These are phyloP conservation scores for Colletotrichum karsti DNA, from an alignment of 2,329 filamentous ascomycete species.

Conservation along the genomic window DNA sequence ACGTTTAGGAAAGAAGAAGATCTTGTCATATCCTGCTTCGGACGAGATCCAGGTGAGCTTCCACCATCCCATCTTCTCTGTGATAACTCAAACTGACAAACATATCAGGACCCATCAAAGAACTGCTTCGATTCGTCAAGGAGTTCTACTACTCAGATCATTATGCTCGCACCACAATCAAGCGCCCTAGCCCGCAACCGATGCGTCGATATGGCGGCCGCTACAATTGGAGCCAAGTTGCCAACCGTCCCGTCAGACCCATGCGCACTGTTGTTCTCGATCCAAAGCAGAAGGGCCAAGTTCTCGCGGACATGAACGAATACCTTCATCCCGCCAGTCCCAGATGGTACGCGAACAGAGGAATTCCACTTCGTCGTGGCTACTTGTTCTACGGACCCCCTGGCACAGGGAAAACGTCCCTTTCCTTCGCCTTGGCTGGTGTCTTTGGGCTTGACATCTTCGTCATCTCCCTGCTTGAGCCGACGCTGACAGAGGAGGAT, in stretches of 20 bases:
- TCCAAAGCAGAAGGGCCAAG: conserved; percentile 67
- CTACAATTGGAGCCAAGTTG: conserved; percentile 63
- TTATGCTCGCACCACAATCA: conserved; percentile 66
- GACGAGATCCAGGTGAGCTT: conserved; percentile 47
- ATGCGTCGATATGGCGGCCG: conserved; percentile 39
- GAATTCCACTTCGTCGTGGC: conserved; percentile 79
- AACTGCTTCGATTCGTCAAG: conserved; percentile 62
- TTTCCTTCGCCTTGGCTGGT: conserved; percentile 72
- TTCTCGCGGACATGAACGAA: conserved; percentile 79
- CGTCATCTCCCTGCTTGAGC: conserved; percentile 65
- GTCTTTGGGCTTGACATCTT: conserved; percentile 74
- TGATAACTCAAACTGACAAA: background rate
- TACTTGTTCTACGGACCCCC: conserved; percentile 83
- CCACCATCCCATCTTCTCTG: background rate
- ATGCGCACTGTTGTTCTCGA: conserved; percentile 82
- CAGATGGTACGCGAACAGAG: conserved; percentile 78
- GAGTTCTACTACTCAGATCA: conserved; percentile 57
- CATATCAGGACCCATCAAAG: conserved; percentile 60
- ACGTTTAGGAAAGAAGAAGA: conserved; percentile 61
- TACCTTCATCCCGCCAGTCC: conserved; percentile 77
- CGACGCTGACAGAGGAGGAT: conserved; percentile 68
- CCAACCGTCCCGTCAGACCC: conserved; percentile 71
- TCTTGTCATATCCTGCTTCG: conserved; percentile 63
- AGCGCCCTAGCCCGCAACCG: conserved; percentile 44
- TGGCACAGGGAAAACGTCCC: conserved; percentile 76